phyloP scores from a whole-genome alignment of 495 filamentous ascomycete genomes.

The Talaromyces proteolyticus region DNA sequence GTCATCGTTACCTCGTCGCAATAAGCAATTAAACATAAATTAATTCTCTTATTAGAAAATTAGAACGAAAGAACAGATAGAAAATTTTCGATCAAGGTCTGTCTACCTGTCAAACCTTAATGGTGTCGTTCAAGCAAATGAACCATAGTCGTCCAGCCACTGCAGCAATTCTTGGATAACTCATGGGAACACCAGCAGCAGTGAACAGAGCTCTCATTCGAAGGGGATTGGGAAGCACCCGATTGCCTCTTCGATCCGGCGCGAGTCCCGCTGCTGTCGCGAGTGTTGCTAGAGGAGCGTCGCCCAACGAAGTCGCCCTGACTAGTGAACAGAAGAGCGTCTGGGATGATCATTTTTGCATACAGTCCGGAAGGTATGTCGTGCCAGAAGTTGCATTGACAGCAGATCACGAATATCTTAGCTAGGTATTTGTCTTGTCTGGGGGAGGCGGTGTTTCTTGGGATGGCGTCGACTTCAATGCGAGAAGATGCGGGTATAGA shows the following conservation, averaged over 20 bases:
- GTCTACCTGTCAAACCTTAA: conserved; percentile 17
- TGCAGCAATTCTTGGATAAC: conserved; percentile 67
- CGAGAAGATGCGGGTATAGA: too few relatives aligned
- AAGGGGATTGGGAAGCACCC: conserved; percentile 17
- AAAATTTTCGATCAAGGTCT: too few relatives aligned
- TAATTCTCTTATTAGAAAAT: too few relatives aligned
- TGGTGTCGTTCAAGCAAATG: conserved; percentile 62
- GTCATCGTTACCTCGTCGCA: too few relatives aligned
- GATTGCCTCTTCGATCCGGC: not conserved
- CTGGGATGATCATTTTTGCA: conserved; percentile 63
- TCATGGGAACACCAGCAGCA: conserved; percentile 77
- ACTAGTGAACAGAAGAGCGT: conserved; percentile 21
- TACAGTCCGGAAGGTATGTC: conserved; percentile 73
- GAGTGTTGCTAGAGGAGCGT: not conserved
- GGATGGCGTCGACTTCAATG: too few relatives aligned
- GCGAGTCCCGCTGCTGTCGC: conserved; percentile 23
- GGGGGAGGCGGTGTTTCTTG: conserved; percentile 10
- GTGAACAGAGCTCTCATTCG: conserved; percentile 51
- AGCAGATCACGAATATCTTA: conserved; percentile 78
- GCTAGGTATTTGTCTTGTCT: conserved; percentile 46
- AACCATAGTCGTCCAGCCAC: conserved; percentile 66
- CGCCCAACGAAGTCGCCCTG: not conserved
- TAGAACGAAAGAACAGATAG: too few relatives aligned
- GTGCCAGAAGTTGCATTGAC: conserved; percentile 75
- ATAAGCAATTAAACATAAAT: too few relatives aligned